Percentiles rank a stretch among this genome's conserved stretches.
phyloP scores from a whole-genome alignment of 306 rosid genomes.

The Lithocarpus polystachyus region DNA sequence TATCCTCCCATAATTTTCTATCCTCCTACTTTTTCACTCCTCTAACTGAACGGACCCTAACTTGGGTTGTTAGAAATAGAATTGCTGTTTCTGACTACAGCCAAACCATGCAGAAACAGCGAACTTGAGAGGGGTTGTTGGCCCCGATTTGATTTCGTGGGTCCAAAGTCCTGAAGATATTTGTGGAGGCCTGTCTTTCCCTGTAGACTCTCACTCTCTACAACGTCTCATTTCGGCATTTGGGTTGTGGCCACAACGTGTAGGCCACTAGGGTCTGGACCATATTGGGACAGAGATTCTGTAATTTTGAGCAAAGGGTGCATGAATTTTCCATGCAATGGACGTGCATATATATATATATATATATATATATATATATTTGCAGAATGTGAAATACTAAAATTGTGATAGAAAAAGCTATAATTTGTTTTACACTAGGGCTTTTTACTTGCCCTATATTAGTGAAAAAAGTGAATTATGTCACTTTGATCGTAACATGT shows the following conservation, averaged over 20 bases:
- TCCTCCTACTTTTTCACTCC: too few relatives aligned
- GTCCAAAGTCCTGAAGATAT: slow-evolving; percentile 12
- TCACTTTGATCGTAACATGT: too few relatives aligned
- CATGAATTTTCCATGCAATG: background rate
- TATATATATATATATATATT: too few relatives aligned
- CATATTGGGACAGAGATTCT: background rate
- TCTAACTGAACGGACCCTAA: too few relatives aligned
- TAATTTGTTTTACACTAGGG: too few relatives aligned
- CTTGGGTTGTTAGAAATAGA: background rate
- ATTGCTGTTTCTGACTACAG: background rate
- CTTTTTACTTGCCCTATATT: too few relatives aligned
- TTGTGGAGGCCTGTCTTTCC: background rate
- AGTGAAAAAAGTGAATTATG: too few relatives aligned
- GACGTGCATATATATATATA: too few relatives aligned
- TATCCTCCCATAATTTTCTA: too few relatives aligned
- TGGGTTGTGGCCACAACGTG: background rate
- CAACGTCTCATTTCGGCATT: background rate
- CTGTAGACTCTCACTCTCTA: background rate
- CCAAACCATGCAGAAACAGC: background rate
- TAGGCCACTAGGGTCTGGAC: background rate
- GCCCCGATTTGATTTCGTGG: slow-evolving; percentile 31
- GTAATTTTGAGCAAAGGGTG: background rate
- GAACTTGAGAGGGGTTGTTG: background rate
- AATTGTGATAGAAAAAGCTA: too few relatives aligned
- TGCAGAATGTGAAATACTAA: too few relatives aligned